These are phyloP conservation scores for sorghum (Sorghum bicolor) DNA, from an alignment of 176 grass and related monocot genomes.

Conservation along the genomic window DNA sequence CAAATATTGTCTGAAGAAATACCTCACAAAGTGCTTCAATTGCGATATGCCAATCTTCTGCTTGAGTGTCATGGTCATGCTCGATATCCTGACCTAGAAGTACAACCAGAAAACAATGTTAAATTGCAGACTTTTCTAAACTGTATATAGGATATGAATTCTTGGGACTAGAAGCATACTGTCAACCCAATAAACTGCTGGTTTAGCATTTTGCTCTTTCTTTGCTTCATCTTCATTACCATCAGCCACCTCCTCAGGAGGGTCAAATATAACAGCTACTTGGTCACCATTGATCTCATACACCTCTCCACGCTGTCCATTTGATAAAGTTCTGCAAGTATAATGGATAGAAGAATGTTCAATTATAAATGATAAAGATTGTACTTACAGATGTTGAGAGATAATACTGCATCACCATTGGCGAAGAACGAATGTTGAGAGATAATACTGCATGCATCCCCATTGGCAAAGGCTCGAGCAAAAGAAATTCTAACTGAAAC, in stretches of 20 bases:
- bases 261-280: slow-evolving; percentile 90
- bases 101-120: slow-evolving; percentile 11
- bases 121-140: slow-evolving; percentile 16
- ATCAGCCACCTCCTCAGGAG: slow-evolving; percentile 37
- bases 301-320: slow-evolving; percentile 80
- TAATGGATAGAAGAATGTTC: slow-evolving; percentile 19
- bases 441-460: neutral
- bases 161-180: slow-evolving; percentile 60
- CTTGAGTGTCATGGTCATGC: slow-evolving; percentile 61
- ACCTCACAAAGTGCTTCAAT: slow-evolving; percentile 91
- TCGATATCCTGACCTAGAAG: slow-evolving; percentile 82
- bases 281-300: slow-evolving; percentile 80
- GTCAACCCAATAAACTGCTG: slow-evolving; percentile 72
- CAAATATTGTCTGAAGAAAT: slow-evolving; percentile 19
- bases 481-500: neutral
- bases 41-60: slow-evolving; percentile 77
- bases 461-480: neutral
- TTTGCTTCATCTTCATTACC: slow-evolving; percentile 38
- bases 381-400: slow-evolving; percentile 7
- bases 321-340: slow-evolving; percentile 69
- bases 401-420: neutral
- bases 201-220: slow-evolving; percentile 43
- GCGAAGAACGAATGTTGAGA: neutral
- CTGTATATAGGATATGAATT: slow-evolving; percentile 14
- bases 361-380: neutral